These are phyloP conservation scores for Ogataea haglerorum DNA, from an alignment of 805 yeast genomes.

Conservation along the genomic window DNA sequence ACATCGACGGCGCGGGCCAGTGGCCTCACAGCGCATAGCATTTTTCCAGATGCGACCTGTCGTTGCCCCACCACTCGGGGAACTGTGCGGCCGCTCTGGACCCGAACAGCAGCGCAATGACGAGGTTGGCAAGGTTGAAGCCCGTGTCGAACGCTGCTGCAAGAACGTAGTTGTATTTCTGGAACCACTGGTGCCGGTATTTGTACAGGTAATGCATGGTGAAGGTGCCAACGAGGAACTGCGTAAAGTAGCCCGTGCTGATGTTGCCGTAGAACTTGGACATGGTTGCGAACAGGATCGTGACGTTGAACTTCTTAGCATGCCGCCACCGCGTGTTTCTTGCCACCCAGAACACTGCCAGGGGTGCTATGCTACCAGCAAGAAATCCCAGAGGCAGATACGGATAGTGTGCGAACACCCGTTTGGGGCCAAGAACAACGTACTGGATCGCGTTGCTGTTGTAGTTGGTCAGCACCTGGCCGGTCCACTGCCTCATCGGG, in stretches of 20 bases:
- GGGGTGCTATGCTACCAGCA: slow-evolving; percentile 39
- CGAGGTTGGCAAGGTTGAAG: slow-evolving; percentile 40
- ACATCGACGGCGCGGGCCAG: slow-evolving; percentile 27
- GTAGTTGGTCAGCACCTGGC: slow-evolving; percentile 39
- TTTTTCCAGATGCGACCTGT: slow-evolving; percentile 40
- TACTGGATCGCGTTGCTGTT: slow-evolving; percentile 51
- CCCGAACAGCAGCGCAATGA: slow-evolving; percentile 35
- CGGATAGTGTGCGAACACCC: slow-evolving; percentile 41
- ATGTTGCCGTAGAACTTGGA: slow-evolving; percentile 47
- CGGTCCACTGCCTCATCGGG: slow-evolving; percentile 52
- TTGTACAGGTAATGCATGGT: slow-evolving; percentile 44
- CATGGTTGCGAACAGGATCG: slow-evolving; percentile 47
- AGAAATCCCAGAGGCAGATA: slow-evolving; percentile 43
- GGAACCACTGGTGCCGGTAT: slow-evolving; percentile 39
- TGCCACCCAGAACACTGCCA: slow-evolving; percentile 26
- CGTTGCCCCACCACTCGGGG: slow-evolving; percentile 52
- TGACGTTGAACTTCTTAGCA: slow-evolving; percentile 38
- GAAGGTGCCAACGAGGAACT: slow-evolving; percentile 45
- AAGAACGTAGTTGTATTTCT: slow-evolving; percentile 42
- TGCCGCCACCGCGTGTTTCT: slow-evolving; percentile 24
- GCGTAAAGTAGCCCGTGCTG: slow-evolving; percentile 47
- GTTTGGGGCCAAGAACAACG: slow-evolving; percentile 47
- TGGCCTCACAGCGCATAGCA: slow-evolving; percentile 39
- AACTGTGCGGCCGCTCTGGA: slow-evolving; percentile 17
- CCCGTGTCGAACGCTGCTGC: slow-evolving; percentile 55